Base-by-base conservation (phyloP, 495 filamentous ascomycete species). In the Daldinia bambusicola region DNA sequence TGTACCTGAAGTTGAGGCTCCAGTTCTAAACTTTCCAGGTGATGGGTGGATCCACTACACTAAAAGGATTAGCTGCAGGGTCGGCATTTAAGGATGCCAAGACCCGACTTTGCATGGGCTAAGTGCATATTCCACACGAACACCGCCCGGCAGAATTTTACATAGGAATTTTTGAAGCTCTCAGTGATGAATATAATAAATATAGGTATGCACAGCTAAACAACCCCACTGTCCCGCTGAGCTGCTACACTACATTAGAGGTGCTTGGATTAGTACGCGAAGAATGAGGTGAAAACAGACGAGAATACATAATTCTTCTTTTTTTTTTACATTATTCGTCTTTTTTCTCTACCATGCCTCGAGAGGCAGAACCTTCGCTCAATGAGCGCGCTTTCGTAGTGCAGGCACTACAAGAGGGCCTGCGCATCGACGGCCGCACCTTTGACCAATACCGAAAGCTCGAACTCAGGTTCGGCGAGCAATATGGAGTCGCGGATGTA, bases 401-500 rank as follows among this genome's bases (percentile, higher is more conserved):
- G 58, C 85, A 93, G 78, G 92, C 92, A 50, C 84, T 96, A 22
- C 83, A 89, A 67, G 86, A 97, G 75, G 85, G 90, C 70, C 79
- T 91, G 30, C 91, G 95, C 13, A 82, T 98, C 26, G 95, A 98
- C 81, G 92, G 91, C 67, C 93, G 95, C 60, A 78, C 85, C 40
- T 82, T 92, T 57, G 92, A 98, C 71, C 84, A 90, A 56, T 93
- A 91, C 81, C 91, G 95, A 64, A 81, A 88, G 10, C 76, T 98
- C 20, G 87, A 89, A 45, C 84, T 99, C 37, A 85, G 84, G 6
- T 98, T 98, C 79, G 93, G 93, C 14, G 90, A 97, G 43, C 92
- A 97, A 75, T 92, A 95, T 83, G 95, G 95, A 57, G 89, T 94
- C 77, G 92, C 92, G 70, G 93, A 98, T 77, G 92, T 98, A 4